A percentile compares a stretch with the other conserved stretches of the same genome.
Evolutionary conservation across 306 rosid genomes (phyloP).

Genomic region (Psophocarpus tetragonolobus): DNA sequence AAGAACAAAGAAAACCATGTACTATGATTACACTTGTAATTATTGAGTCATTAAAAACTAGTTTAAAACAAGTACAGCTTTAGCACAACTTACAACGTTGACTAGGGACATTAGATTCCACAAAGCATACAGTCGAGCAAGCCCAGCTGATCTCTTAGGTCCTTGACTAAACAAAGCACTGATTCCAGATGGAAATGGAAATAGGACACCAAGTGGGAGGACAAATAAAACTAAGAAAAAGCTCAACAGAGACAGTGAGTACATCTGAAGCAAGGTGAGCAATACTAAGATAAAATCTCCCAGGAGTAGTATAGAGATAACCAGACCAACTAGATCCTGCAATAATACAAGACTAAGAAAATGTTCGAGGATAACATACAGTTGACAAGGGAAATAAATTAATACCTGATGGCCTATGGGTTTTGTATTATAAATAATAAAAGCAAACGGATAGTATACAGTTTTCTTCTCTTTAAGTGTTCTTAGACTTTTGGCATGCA

Average conservation of each 20-base stretch:
- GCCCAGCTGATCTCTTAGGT: conserved; percentile 88
- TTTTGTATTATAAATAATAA: conserved; percentile 66
- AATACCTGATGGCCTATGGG: conserved; percentile 95
- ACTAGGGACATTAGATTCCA: conserved; percentile 96
- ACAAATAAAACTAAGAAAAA: conserved; percentile 74
- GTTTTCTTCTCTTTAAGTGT: conserved; percentile 69
- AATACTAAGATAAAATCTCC: conserved; percentile 89
- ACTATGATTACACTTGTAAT: not conserved
- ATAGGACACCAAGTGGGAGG: conserved; percentile 80
- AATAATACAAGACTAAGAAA: conserved; percentile 32
- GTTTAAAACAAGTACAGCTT: not conserved
- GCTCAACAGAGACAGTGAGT: conserved; percentile 67
- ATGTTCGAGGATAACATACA: not conserved
- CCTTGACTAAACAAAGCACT: conserved; percentile 96
- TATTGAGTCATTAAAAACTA: not conserved
- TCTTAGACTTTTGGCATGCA: conserved; percentile 63
- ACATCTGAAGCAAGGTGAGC: conserved; percentile 85
- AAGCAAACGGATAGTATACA: conserved; percentile 59
- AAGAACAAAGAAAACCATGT: not conserved
- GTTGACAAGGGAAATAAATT: conserved; percentile 23
- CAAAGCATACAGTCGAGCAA: conserved; percentile 85
- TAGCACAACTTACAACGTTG: conserved; percentile 77
- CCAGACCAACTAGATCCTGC: conserved; percentile 95
- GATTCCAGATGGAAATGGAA: conserved; percentile 94
- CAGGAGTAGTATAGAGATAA: conserved; percentile 72